Evolutionary conservation across 495 filamentous ascomycete species (phyloP), one percentile per base, ranked within the genome.

Genomic region (Penicillium samsonianum): DNA sequence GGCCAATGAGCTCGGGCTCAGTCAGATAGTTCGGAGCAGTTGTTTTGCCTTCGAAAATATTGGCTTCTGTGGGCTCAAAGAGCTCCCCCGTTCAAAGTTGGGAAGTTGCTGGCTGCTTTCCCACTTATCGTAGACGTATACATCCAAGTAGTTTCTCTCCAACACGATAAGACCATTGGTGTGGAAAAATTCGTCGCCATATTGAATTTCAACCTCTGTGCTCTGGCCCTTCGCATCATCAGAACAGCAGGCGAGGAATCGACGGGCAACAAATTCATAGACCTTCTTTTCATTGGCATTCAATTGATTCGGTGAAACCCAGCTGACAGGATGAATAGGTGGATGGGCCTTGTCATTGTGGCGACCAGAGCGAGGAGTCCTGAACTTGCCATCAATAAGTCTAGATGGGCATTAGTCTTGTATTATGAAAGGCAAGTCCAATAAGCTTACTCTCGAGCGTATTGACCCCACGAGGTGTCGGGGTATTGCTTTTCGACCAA

Each of bases 331-430:
- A 67, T 98, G 95, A 50, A 98, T 98, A 1, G 94, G 94, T 28
- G 94, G 94, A 74, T 98, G 94, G 12, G 94, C 94, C 67, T 96
- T 91, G 69, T 98, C 94, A 68, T 98, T 96, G 65, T 96, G 82
- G 45, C 86, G 80, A 16, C 94, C 94, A 60, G 86, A 82, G 17
- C 93, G 82, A 23, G 94, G 94, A 28, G 87, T 84, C 44, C 84
- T 85, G 69, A 96, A 98, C 26, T 79, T 86, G 22, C 92, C 91
- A 55, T 88, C 80, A 16, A 92, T 75, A 11, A 97, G 82, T 30
- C 83, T 86, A 50, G 1, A 44, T 10, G 61, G 0, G 33, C 20
- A 52, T 69, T 30, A 73, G 55, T 44, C 16, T 43, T 22, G 22
- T 16, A 20, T n/a, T 23, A 19, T 48, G 31, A 12, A 10, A 10